Conservation (phyloP, 139 green algal genomes). For the Ostreobium quekettii region DNA sequence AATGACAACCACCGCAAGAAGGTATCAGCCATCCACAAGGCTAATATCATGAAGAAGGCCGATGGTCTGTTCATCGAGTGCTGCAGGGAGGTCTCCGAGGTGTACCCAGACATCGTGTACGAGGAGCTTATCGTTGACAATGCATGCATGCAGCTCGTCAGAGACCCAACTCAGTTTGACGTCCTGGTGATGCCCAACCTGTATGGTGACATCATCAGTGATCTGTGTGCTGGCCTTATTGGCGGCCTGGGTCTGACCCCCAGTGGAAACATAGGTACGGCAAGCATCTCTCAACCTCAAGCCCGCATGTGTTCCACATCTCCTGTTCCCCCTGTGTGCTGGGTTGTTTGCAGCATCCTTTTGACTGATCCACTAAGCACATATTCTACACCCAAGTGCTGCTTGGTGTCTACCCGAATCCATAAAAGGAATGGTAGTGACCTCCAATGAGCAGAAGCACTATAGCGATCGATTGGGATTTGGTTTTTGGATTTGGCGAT, state of each 20-base stretch:
- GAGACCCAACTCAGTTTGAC: constrained; percentile 80
- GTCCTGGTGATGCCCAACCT: constrained; percentile 96
- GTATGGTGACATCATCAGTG: constrained; percentile 95
- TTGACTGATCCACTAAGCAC: no score
- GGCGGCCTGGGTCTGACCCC: constrained; percentile 91
- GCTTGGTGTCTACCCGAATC: no score
- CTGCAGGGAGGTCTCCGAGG: constrained; percentile 42
- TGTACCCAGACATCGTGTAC: constrained; percentile 86
- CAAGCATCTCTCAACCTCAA: background rate
- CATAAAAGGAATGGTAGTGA: no score
- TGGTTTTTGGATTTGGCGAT: no score
- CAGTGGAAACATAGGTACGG: constrained; percentile 68
- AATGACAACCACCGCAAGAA: constrained; percentile 63
- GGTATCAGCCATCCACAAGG: constrained; percentile 69
- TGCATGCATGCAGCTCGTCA: constrained; percentile 86
- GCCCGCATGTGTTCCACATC: no score
- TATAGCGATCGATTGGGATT: no score
- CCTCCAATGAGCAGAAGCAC: no score
- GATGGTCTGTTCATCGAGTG: constrained; percentile 93
- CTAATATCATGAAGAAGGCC: constrained; percentile 97
- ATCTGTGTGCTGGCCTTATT: constrained; percentile 90
- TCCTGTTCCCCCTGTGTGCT: no score
- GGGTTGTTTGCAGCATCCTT: no score
- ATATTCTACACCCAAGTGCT: no score
- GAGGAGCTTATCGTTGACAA: constrained; percentile 97